These are phyloP conservation scores for Poteriospumella lacustris DNA, from an alignment of 108 stramenopile species.

Conservation along the genomic window DNA sequence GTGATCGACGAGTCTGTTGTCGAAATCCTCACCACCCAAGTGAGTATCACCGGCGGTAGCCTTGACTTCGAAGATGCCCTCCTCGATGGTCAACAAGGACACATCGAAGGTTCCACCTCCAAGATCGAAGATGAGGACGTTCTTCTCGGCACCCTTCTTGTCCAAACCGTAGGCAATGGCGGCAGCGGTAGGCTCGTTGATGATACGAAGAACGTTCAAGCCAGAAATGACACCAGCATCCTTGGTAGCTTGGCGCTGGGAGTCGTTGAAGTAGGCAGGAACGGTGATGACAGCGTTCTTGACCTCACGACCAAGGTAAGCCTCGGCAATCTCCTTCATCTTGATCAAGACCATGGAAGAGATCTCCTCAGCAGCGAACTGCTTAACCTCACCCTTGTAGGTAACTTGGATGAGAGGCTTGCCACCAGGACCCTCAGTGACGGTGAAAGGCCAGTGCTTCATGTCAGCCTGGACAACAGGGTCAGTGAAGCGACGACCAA, in stretches of 20 bases:
- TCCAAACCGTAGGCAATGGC: constrained; percentile 97
- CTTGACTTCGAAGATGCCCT: constrained; percentile 99
- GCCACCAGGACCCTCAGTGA: constrained; percentile 77
- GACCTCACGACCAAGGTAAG: constrained; percentile 91
- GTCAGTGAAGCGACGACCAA: constrained; percentile 90
- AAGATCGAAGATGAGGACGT: constrained; percentile 91
- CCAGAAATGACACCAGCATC: constrained; percentile 97
- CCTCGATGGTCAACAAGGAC: constrained; percentile 93
- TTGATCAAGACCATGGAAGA: constrained; percentile 97
- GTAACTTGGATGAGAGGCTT: constrained; percentile 87
- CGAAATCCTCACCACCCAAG: constrained; percentile 98
- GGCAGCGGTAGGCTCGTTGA: constrained; percentile 99
- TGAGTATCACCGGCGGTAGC: constrained; percentile 98
- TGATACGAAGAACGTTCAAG: constrained; percentile 98
- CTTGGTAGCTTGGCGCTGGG: constrained; percentile 98
- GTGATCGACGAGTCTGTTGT: constrained; percentile 76
- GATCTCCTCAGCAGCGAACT: constrained; percentile 97
- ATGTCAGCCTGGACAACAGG: constrained; percentile 87
- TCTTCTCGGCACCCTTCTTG: constrained; percentile 76
- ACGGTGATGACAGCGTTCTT: constrained; percentile 99
- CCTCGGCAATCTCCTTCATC: constrained; percentile 98
- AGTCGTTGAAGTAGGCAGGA: constrained; percentile 99
- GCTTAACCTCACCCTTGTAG: constrained; percentile 94
- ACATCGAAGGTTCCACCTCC: constrained; percentile 97
- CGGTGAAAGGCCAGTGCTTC: constrained; percentile 93